Conservation (phyloP, 2,329 filamentous ascomycete species). For the Aaosphaeria pasadenensis region DNA sequence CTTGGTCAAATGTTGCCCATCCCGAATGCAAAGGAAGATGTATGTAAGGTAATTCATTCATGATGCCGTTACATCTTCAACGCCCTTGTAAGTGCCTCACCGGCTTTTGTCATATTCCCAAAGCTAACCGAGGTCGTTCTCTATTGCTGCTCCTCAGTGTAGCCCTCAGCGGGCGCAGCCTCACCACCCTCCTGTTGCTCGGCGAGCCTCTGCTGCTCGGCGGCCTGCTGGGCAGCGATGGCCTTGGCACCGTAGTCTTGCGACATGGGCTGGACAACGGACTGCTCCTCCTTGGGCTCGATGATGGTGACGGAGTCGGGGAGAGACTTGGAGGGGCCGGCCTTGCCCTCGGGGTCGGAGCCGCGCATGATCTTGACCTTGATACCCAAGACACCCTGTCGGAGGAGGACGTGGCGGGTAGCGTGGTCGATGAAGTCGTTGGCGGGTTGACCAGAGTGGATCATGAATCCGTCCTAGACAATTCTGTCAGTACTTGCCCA, state of each 20-base stretch:
- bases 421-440: slow-evolving; percentile 99
- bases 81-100: background rate
- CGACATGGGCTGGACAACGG: slow-evolving; percentile 89
- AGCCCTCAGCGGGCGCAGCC: slow-evolving; percentile 29
- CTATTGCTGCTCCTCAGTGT: slow-evolving; percentile 27
- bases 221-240: slow-evolving; percentile 64
- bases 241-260: slow-evolving; percentile 99
- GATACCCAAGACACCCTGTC: slow-evolving; percentile 99
- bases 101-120: slow-evolving; percentile 1
- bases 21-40: slow-evolving; percentile 19
- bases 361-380: slow-evolving; percentile 99
- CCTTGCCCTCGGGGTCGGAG: slow-evolving; percentile 98
- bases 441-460: slow-evolving; percentile 99
- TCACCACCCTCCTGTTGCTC: slow-evolving; percentile 57
- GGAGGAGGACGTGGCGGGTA: slow-evolving; percentile 98
- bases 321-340: slow-evolving; percentile 93
- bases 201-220: slow-evolving; percentile 57
- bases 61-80: slow-evolving; percentile 8
- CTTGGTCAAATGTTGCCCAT: slow-evolving; percentile 15
- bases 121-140: background rate
- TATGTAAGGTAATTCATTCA: slow-evolving; percentile 7
- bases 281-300: slow-evolving; percentile 99
- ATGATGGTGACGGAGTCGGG: slow-evolving; percentile 99
- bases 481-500: background rate
- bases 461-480: slow-evolving; percentile 92